Evolutionary conservation across 306 rosid species (phyloP).

Genomic region (Oxytropis ochrocephala): DNA sequence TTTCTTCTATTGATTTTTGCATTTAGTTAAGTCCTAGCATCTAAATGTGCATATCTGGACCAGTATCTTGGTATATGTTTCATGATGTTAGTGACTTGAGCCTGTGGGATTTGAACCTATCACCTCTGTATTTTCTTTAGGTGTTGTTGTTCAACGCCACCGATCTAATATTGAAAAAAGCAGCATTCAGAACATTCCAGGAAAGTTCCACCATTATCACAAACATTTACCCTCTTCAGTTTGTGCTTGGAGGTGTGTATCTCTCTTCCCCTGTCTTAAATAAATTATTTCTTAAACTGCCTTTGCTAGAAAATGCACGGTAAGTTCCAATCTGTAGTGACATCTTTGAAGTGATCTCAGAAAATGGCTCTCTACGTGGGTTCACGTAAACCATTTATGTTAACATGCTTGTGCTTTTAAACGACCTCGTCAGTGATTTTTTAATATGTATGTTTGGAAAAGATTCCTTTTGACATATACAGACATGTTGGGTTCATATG

Average conservation of each 20-base stretch:
- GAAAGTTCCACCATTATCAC: background rate
- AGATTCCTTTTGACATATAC: background rate
- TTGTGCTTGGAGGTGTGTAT: slow-evolving; percentile 61
- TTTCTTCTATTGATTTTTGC: background rate
- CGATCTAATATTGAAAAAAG: slow-evolving; percentile 29
- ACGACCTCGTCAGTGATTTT: background rate
- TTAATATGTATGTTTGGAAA: background rate
- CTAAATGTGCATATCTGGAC: background rate
- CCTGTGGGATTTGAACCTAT: background rate
- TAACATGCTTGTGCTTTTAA: background rate
- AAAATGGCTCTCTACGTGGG: too few relatives aligned
- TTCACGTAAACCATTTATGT: background rate
- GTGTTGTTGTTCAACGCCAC: slow-evolving; percentile 22
- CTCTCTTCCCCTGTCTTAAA: slow-evolving; percentile 5
- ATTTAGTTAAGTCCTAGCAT: background rate
- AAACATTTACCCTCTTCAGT: slow-evolving; percentile 37
- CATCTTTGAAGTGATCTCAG: background rate
- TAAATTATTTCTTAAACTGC: background rate
- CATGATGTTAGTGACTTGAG: background rate
- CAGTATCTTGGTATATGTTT: background rate
- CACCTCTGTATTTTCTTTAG: slow-evolving; percentile 16
- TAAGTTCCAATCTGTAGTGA: background rate
- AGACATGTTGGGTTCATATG: background rate
- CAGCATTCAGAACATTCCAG: slow-evolving; percentile 7
- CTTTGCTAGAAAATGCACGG: background rate